phyloP scores from a whole-genome alignment of 192 early-diverging fungal genomes.

The Rhizophagus sp. region DNA sequence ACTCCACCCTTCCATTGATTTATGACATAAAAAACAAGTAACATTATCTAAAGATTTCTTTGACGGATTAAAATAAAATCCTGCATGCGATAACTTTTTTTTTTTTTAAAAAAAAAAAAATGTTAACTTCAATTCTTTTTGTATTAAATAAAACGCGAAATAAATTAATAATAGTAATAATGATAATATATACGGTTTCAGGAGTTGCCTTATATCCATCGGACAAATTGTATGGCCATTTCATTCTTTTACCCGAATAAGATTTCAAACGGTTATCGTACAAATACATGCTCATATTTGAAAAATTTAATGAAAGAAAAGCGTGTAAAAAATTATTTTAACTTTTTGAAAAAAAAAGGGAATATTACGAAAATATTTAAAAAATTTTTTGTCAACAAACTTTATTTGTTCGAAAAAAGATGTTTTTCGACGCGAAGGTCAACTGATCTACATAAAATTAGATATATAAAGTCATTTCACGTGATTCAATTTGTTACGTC shows the following conservation, averaged over 20 bases:
- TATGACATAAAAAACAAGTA: conserved; percentile 40
- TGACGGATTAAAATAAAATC: conserved; percentile 37
- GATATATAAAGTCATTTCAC: too few species aligned
- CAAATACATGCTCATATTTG: conserved; percentile 8
- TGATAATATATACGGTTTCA: not conserved
- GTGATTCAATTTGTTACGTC: too few species aligned
- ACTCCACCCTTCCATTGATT: conserved; percentile 38
- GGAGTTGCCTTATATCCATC: conserved; percentile 27
- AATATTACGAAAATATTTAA: too few species aligned
- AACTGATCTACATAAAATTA: too few species aligned
- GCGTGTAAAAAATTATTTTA: not conserved
- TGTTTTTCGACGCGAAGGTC: too few species aligned
- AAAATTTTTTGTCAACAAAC: too few species aligned
- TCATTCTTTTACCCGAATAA: not conserved
- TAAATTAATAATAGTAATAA: not conserved
- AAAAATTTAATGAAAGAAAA: not conserved
- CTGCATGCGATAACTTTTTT: conserved; percentile 37
- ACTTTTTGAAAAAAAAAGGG: not conserved
- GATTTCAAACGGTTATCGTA: conserved; percentile 11
- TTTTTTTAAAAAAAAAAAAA: not conserved
- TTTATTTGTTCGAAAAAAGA: too few species aligned
- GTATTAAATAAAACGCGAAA: not conserved
- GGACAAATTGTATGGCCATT: conserved; percentile 2
- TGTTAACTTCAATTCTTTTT: not conserved
- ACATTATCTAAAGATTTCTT: conserved; percentile 35